Percentiles rank a stretch among this genome's conserved stretches.
These are phyloP conservation scores for Globisporangium paddicum DNA, from an alignment of 352 stramenopile species.

Conservation along the genomic window DNA sequence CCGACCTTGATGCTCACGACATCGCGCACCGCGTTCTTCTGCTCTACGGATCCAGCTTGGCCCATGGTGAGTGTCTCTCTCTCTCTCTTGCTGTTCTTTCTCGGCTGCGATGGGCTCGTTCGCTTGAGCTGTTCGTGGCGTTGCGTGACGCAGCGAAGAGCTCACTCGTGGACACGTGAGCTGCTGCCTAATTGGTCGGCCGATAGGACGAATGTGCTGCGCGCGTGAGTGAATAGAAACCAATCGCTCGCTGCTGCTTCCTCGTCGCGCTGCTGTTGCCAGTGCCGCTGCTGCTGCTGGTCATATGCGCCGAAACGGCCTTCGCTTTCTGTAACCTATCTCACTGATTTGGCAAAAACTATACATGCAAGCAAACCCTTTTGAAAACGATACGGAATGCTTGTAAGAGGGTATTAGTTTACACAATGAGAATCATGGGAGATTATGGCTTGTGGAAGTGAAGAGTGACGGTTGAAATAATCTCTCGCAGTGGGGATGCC, in stretches of 20 bases:
- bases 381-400: not conserved
- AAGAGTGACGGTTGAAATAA: not conserved
- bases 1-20: conserved; percentile 53
- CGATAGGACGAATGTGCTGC: not conserved
- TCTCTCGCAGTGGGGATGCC: not conserved
- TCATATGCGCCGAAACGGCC: conserved; percentile 3
- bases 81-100: conserved; percentile 5
- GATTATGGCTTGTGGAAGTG: not conserved
- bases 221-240: not conserved
- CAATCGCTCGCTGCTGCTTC: conserved; percentile 3
- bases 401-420: not conserved
- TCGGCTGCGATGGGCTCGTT: not conserved
- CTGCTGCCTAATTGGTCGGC: not conserved
- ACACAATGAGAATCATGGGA: not conserved
- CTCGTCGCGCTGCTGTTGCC: too few species aligned
- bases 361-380: not conserved
- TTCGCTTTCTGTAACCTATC: conserved; percentile 6
- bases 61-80: conserved; percentile 34
- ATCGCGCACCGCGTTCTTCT: conserved; percentile 75
- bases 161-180: not conserved
- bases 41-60: conserved; percentile 71
- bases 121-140: not conserved
- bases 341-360: conserved; percentile 1
- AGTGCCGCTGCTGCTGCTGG: too few species aligned
- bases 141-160: not conserved